Conservation (phyloP, 2,329 filamentous ascomycete genomes). For the Clarireedia monteithiana region DNA sequence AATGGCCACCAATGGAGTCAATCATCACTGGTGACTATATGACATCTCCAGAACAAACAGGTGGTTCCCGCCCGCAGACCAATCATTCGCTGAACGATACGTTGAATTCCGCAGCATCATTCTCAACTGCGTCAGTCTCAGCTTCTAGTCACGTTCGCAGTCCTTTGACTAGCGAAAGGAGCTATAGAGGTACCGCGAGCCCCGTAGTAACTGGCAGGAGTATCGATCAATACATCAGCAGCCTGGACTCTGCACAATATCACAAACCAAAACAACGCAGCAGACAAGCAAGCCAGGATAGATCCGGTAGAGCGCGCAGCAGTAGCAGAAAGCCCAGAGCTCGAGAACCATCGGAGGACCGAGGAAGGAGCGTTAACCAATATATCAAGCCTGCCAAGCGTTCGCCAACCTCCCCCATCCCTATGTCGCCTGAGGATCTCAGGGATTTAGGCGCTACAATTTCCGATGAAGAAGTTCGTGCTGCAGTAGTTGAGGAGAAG, state of each 20-base stretch:
- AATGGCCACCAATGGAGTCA: conserved; percentile 45
- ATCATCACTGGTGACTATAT: conserved; percentile 42
- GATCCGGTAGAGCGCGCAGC: conserved; percentile 36
- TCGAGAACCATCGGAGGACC: conserved; percentile 60
- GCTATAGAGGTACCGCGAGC: conserved; percentile 40
- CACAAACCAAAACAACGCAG: conserved; percentile 46
- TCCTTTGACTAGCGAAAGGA: conserved; percentile 35
- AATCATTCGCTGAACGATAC: neutral
- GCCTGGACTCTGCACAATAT: conserved; percentile 68
- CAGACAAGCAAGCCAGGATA: conserved; percentile 37
- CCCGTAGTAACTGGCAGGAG: conserved; percentile 55
- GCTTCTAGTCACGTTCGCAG: conserved; percentile 39
- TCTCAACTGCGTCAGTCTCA: conserved; percentile 48
- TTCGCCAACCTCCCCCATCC: conserved; percentile 84
- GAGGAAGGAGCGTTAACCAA: conserved; percentile 55
- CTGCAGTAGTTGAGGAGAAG: conserved; percentile 22
- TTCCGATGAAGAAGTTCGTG: conserved; percentile 27
- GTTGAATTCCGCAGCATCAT: conserved; percentile 33
- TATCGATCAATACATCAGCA: conserved; percentile 79
- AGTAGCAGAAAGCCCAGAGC: conserved; percentile 40
- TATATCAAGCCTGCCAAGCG: conserved; percentile 66
- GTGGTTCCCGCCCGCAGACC: conserved; percentile 33
- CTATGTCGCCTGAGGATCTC: conserved; percentile 88
- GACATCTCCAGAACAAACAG: conserved; percentile 50
- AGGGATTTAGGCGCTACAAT: conserved; percentile 45